phyloP scores from a whole-genome alignment of 2,329 filamentous ascomycete genomes.

The Cephalotrichum gorgonifer region DNA sequence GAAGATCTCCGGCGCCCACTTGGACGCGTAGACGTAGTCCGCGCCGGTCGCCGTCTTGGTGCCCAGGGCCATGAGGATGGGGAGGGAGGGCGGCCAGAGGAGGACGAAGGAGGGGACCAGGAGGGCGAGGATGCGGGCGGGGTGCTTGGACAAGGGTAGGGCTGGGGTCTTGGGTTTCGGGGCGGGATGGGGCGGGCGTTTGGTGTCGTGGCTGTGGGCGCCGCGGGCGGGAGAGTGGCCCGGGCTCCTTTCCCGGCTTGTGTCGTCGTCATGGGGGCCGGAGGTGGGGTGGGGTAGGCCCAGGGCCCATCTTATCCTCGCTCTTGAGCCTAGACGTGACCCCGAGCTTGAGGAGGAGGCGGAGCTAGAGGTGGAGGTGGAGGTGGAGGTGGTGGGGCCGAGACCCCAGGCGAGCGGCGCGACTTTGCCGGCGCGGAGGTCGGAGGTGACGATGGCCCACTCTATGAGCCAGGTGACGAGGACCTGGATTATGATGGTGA shows the following conservation, averaged over 20 bases:
- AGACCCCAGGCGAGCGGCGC: constrained; percentile 12
- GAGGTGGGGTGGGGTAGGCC: no score
- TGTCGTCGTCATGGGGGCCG: no score
- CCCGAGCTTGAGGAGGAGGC: constrained; percentile 25
- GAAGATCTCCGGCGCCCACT: constrained; percentile 38
- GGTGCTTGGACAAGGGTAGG: constrained; percentile 26
- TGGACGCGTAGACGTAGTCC: constrained; percentile 31
- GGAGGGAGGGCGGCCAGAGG: constrained; percentile 32
- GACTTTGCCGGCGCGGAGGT: constrained; percentile 32
- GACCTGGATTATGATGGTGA: constrained; percentile 41
- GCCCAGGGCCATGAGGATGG: constrained; percentile 29
- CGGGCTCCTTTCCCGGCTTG: no score
- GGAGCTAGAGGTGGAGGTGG: constrained; percentile 27
- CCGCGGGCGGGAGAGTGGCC: no score
- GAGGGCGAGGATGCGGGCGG: constrained; percentile 28
- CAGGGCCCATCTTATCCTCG: no score
- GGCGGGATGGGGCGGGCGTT: neutral
- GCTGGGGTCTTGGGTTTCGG: constrained; percentile 2
- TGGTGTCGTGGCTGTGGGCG: no score
- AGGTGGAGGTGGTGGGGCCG: constrained; percentile 17
- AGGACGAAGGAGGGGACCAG: constrained; percentile 28
- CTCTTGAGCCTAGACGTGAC: no score
- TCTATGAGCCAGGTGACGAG: constrained; percentile 42
- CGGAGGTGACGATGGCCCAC: constrained; percentile 32
- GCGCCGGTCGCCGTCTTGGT: constrained; percentile 15